A percentile compares a stretch with the other conserved stretches of the same genome.
phyloP scores from a whole-genome alignment of 768 basidiomycete genomes.

The Crassisporium funariophilum region DNA sequence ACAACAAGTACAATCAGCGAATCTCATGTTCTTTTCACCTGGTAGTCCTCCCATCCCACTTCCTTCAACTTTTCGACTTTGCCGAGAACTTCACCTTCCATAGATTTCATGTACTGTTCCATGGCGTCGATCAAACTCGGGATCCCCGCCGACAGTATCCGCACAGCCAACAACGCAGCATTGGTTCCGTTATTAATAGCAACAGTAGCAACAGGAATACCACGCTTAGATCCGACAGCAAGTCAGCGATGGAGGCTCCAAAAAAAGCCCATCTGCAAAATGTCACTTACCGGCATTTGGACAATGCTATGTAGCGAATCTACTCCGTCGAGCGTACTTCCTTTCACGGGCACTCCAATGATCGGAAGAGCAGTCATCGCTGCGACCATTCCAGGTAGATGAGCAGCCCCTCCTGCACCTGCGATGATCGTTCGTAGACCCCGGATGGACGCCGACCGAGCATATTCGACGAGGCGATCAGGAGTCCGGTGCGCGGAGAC shows the following conservation, averaged over 20 bases:
- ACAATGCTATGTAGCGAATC: constrained; percentile 98
- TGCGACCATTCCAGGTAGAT: constrained; percentile 98
- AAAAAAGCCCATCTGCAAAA: constrained; percentile 6
- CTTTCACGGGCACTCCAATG: constrained; percentile 96
- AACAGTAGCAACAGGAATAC: constrained; percentile 96
- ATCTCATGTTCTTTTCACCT: constrained; percentile 37
- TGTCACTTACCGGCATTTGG: constrained; percentile 89
- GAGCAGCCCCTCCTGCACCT: constrained; percentile 98
- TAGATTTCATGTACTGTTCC: constrained; percentile 66
- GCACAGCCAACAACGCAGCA: constrained; percentile 87
- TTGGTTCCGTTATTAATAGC: constrained; percentile 96
- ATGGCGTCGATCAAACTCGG: constrained; percentile 67
- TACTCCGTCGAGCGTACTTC: constrained; percentile 90
- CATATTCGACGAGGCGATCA: constrained; percentile 80
- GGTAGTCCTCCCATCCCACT: constrained; percentile 87
- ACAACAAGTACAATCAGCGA: not conserved
- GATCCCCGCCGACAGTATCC: constrained; percentile 81
- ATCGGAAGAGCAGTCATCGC: constrained; percentile 92
- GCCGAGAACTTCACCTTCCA: constrained; percentile 25
- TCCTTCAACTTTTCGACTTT: constrained; percentile 50
- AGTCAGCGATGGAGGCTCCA: not conserved
- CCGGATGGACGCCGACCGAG: constrained; percentile 67
- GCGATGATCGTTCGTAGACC: constrained; percentile 83
- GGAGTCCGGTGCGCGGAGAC: constrained; percentile 97
- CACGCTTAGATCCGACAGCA: constrained; percentile 57